These are phyloP conservation scores for Lichtheimia ornata DNA, from an alignment of 371 early-diverging fungal genomes.

Conservation along the genomic window DNA sequence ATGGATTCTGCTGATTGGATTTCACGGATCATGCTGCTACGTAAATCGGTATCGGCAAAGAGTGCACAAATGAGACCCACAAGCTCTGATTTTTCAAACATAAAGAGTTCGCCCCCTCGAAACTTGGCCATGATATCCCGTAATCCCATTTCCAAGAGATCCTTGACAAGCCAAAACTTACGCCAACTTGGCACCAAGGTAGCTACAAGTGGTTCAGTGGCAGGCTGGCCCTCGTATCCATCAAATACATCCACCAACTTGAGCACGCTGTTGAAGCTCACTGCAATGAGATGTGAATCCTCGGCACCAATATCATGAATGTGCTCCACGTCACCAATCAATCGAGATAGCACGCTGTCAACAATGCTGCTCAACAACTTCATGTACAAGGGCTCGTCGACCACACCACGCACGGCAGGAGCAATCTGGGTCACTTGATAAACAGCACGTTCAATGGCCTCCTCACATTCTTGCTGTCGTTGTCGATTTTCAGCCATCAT, in stretches of 20 bases:
- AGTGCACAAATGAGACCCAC: conserved; percentile 60
- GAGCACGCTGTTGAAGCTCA: conserved; percentile 48
- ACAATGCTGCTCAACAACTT: conserved; percentile 49
- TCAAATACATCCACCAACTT: conserved; percentile 58
- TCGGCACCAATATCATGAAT: conserved; percentile 70
- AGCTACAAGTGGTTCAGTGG: conserved; percentile 30
- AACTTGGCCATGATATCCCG: conserved; percentile 70
- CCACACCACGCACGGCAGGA: conserved; percentile 34
- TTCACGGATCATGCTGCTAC: conserved; percentile 64
- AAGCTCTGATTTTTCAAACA: conserved; percentile 62
- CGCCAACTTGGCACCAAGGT: conserved; percentile 55
- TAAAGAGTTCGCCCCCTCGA: conserved; percentile 52
- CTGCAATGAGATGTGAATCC: conserved; percentile 65
- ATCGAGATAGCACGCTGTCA: conserved; percentile 38
- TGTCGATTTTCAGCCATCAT: conserved; percentile 45
- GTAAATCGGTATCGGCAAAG: conserved; percentile 72
- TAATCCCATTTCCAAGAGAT: conserved; percentile 68
- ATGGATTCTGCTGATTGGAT: conserved; percentile 29
- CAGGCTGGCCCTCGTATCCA: conserved; percentile 35
- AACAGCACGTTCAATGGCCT: conserved; percentile 51
- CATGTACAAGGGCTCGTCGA: conserved; percentile 26
- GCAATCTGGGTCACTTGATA: conserved; percentile 46
- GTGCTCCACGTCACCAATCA: conserved; percentile 58
- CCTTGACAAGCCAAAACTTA: conserved; percentile 60
- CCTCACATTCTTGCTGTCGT: conserved; percentile 47